Evolutionary conservation across 192 early-diverging fungal species (phyloP).

Genomic region (Entomortierella chlamydospora): DNA sequence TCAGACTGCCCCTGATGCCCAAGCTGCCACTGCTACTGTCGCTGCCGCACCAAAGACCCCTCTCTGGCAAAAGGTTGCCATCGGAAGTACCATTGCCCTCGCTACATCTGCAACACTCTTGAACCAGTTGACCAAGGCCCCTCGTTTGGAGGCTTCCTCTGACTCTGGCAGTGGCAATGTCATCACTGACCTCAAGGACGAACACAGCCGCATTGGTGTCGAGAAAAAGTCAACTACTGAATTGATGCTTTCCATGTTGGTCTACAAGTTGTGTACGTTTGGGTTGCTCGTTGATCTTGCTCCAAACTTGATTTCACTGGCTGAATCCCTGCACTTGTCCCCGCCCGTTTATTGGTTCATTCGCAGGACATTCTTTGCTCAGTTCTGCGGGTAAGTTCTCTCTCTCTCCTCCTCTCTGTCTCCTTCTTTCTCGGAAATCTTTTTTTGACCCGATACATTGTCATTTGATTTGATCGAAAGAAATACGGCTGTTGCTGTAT

Average conservation of each 20-base stretch:
- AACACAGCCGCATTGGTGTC: constrained; percentile 55
- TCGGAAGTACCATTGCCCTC: constrained; percentile 47
- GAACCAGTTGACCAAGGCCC: constrained; percentile 39
- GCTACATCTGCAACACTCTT: constrained; percentile 41
- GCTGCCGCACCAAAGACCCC: constrained; percentile 13
- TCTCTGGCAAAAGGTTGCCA: constrained; percentile 45
- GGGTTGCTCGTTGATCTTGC: constrained; percentile 70
- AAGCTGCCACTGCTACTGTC: constrained; percentile 1
- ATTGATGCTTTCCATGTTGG: constrained; percentile 71
- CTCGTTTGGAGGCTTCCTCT: constrained; percentile 23
- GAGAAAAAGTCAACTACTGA: constrained; percentile 65
- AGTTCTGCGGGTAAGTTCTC: constrained; percentile 81
- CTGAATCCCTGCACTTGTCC: constrained; percentile 63
- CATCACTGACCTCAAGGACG: constrained; percentile 50
- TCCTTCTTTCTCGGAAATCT: background rate
- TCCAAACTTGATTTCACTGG: constrained; percentile 64
- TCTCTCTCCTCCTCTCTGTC: background rate
- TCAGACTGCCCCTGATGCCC: background rate
- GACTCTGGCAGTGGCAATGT: constrained; percentile 2
- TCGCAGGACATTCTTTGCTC: constrained; percentile 90
- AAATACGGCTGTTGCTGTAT: too few relatives aligned
- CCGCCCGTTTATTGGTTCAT: constrained; percentile 73
- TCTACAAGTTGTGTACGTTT: constrained; percentile 79
- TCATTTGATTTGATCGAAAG: too few relatives aligned
- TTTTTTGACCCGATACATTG: background rate